Base-by-base conservation (phyloP, 2,329 filamentous ascomycete species). In the Monosporascus cannonballus region DNA sequence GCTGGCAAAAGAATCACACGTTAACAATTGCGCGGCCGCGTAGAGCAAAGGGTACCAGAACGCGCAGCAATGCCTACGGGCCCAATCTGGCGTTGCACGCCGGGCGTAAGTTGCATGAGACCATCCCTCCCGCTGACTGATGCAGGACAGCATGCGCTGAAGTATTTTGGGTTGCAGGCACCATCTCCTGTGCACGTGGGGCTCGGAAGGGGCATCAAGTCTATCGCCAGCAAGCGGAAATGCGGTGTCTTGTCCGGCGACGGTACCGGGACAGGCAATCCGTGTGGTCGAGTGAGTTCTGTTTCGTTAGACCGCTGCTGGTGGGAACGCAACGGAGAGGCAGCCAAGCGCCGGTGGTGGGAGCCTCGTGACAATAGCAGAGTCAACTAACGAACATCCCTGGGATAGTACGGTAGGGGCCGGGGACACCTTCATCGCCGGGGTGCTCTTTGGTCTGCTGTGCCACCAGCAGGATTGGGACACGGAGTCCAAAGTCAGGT, bases 381-480 rank as follows among this genome's bases (percentile, higher is more conserved):
- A 54, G 52, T 60, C 42, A 48, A 57, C 57, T 60, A 59, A 61
- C 58, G 39, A 48, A 48, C 5, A 47, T 54, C 58, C 55, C 55
- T 52, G 58, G 55, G 56, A 58, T 65, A 89, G 86, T 65, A 78
- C 85, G 6, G 79, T 90, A 55, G 87, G 87, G 51, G 87, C 87
- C 44, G 87, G 87, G 59, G 87, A 90, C 64, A 89, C 87, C 0
- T 90, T 90, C 62, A 81, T 87, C 57, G 87, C 86, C 36, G 86
- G 85, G 54, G 82, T 87, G 67, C 70, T 90, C 48, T 89, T 84
- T 68, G 77, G 74, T 37, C 67, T 88, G 55, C 69, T 78, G 52
- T 79, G 74, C 63, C 76, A 76, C 56, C 59, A 63, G 44, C 61
- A 68, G 8, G 70, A 77, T 56, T 85, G 80, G 80, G 66, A 70